These are phyloP conservation scores for Aspergillus sp. DNA, from an alignment of 2,329 filamentous ascomycete genomes.

Conservation along the genomic window DNA sequence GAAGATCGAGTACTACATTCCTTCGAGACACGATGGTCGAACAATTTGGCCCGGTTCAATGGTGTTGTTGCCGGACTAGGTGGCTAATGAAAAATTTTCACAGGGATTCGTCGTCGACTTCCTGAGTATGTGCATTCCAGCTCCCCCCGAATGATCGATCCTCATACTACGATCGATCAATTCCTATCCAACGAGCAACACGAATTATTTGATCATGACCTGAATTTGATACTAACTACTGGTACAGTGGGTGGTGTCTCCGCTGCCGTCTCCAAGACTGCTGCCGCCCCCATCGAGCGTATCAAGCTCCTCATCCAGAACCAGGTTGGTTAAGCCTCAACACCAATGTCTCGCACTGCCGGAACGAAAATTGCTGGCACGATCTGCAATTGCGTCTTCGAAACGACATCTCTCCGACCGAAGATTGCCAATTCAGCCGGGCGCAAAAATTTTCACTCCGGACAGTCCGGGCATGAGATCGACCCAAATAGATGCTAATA, in stretches of 20 bases:
- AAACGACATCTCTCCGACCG: not conserved
- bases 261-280: slow-evolving; percentile 99
- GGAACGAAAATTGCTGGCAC: not conserved
- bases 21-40: not conserved
- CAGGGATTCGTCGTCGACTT: slow-evolving; percentile 97
- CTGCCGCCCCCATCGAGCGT: slow-evolving; percentile 99
- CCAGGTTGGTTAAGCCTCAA: slow-evolving; percentile 71
- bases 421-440: not conserved
- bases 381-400: not conserved
- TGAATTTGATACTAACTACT: slow-evolving; percentile 45
- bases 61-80: not conserved
- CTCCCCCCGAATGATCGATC: slow-evolving; percentile 4
- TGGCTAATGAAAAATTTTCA: slow-evolving; percentile 36
- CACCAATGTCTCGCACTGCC: not conserved
- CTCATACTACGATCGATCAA: slow-evolving; percentile 14
- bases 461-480: not conserved
- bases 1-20: not conserved
- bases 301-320: slow-evolving; percentile 99
- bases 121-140: slow-evolving; percentile 75
- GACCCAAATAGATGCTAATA: not conserved
- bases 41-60: slow-evolving; percentile 9
- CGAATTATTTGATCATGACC: not conserved
- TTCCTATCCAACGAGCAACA: not conserved
- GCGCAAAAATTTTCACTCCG: slow-evolving; percentile 15
- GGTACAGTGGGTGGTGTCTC: slow-evolving; percentile 98